Evolutionary conservation across 441 rosid genomes (phyloP).

Genomic region (Populus hybrid): DNA sequence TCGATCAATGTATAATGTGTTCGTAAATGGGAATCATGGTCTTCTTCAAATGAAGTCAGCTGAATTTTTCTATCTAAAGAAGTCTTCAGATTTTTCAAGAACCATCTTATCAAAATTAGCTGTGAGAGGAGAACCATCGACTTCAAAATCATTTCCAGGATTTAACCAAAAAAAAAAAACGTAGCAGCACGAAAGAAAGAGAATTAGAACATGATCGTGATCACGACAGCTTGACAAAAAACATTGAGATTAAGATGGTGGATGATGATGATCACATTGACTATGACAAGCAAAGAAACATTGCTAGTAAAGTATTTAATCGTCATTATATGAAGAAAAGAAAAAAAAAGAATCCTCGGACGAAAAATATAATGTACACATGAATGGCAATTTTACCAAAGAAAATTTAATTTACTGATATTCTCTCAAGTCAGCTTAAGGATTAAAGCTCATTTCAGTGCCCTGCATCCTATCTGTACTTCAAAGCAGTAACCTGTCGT

Average conservation of each 20-base stretch:
- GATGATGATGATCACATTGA: not conserved
- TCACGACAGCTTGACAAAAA: not conserved
- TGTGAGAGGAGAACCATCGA: not conserved
- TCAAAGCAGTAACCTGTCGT: slow-evolving; percentile 53
- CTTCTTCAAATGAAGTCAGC: not conserved
- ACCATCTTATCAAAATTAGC: not conserved
- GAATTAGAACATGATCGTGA: not conserved
- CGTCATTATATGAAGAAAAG: not conserved
- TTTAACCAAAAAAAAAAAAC: not conserved
- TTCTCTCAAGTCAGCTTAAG: slow-evolving; percentile 8
- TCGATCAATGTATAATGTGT: too few relatives aligned
- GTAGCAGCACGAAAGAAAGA: not conserved
- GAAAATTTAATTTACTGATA: not conserved
- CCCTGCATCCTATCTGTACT: slow-evolving; percentile 62
- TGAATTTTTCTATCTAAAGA: not conserved
- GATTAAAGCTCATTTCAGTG: slow-evolving; percentile 42
- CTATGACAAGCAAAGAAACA: not conserved
- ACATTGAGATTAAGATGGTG: not conserved
- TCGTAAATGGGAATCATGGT: too few relatives aligned
- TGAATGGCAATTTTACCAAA: not conserved
- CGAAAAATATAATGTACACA: slow-evolving; percentile 8
- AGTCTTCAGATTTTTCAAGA: not conserved
- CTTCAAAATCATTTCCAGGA: not conserved
- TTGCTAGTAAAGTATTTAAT: not conserved
- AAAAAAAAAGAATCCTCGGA: not conserved